These are phyloP conservation scores for Myriosclerotinia scirpicola DNA, from an alignment of 2,329 filamentous ascomycete genomes.

Conservation along the genomic window DNA sequence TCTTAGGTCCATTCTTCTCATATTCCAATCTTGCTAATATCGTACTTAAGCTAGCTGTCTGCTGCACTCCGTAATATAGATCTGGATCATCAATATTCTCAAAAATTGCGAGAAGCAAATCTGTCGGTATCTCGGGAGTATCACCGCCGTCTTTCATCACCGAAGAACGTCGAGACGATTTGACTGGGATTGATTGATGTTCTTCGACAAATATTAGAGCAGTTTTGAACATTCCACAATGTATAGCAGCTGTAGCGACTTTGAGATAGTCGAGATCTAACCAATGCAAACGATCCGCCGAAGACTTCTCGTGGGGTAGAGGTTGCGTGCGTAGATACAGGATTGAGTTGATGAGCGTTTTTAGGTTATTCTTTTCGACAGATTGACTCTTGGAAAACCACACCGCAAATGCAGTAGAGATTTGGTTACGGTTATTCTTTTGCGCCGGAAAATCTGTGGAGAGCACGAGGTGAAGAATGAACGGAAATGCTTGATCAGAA, in stretches of 20 bases:
- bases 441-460: conserved; percentile 64
- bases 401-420: conserved; percentile 65
- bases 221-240: conserved; percentile 83
- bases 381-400: conserved; percentile 58
- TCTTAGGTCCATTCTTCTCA: conserved; percentile 83
- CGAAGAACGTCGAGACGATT: conserved; percentile 67
- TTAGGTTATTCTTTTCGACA: conserved; percentile 60
- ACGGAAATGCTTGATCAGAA: conserved; percentile 74
- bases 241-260: conserved; percentile 69
- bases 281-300: conserved; percentile 79
- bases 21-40: conserved; percentile 84
- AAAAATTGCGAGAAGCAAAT: conserved; percentile 78
- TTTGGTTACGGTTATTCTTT: conserved; percentile 55
- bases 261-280: conserved; percentile 75
- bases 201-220: conserved; percentile 83
- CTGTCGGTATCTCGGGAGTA: conserved; percentile 52
- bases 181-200: conserved; percentile 55
- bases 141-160: conserved; percentile 46
- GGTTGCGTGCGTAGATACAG: conserved; percentile 86
- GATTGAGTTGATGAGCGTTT: conserved; percentile 73
- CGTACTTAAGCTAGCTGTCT: conserved; percentile 71
- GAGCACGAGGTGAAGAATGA: conserved; percentile 80
- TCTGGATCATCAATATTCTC: conserved; percentile 94
- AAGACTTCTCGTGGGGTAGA: conserved; percentile 71
- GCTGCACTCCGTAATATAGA: conserved; percentile 87